These are phyloP conservation scores for Ettlia oleoabundans DNA, from an alignment of 139 green algal genomes.

Conservation along the genomic window DNA sequence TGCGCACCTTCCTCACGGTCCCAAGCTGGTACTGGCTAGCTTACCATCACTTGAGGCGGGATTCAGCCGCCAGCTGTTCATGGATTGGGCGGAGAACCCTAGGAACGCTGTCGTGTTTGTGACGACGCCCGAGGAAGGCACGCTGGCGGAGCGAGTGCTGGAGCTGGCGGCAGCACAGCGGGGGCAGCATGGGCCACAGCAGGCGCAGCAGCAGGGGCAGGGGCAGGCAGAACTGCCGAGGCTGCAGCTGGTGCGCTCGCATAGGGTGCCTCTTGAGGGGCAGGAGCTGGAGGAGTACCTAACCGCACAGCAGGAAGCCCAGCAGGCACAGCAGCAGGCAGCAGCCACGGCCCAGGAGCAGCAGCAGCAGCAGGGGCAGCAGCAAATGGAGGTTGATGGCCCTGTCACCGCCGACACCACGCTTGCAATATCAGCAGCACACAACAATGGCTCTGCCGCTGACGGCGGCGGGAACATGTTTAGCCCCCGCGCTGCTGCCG, in stretches of 20 bases:
- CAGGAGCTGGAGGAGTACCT: slow-evolving; percentile 73
- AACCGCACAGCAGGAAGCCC: slow-evolving; percentile 31
- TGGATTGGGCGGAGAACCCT: slow-evolving; percentile 78
- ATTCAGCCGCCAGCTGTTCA: slow-evolving; percentile 73
- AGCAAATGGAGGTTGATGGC: neutral
- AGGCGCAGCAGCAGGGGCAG: neutral
- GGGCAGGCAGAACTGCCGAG: slow-evolving; percentile 2
- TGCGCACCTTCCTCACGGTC: slow-evolving; percentile 48
- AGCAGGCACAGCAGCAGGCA: slow-evolving; percentile 31
- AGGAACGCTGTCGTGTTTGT: slow-evolving; percentile 85
- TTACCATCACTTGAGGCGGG: slow-evolving; percentile 73
- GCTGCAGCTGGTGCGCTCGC: slow-evolving; percentile 58
- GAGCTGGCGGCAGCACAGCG: slow-evolving; percentile 22
- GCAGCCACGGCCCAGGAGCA: neutral
- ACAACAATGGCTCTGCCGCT: too few relatives aligned
- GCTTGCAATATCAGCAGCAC: too few relatives aligned
- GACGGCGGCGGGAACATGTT: neutral
- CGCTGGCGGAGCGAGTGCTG: slow-evolving; percentile 42
- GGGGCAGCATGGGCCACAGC: too few relatives aligned
- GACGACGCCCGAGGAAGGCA: slow-evolving; percentile 44
- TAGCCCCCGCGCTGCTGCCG: neutral
- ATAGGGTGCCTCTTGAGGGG: slow-evolving; percentile 77
- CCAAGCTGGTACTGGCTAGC: slow-evolving; percentile 88
- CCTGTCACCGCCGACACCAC: neutral
- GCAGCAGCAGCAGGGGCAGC: neutral